phyloP scores from a whole-genome alignment of 495 filamentous ascomycete species.

The Penicillium atrosanguineum region DNA sequence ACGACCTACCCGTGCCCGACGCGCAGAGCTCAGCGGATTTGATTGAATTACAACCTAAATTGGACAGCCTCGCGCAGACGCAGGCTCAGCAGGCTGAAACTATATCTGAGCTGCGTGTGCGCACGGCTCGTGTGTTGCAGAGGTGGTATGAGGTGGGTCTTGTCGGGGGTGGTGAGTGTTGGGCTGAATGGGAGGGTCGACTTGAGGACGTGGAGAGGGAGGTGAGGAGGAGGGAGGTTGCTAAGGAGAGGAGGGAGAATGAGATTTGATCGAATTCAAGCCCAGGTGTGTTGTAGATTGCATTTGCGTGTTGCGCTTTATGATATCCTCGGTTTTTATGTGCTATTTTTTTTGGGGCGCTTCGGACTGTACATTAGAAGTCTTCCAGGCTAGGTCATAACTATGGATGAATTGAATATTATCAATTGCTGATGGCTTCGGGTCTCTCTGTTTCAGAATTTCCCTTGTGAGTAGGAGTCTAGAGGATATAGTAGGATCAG shows the following conservation, averaged over 20 bases:
- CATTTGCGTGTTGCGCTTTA: neutral
- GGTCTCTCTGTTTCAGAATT: neutral
- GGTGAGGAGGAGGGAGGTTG: constrained; percentile 58
- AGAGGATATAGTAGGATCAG: neutral
- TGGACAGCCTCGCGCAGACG: constrained; percentile 60
- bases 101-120: constrained; percentile 67
- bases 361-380: neutral
- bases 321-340: constrained; percentile 2
- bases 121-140: constrained; percentile 70
- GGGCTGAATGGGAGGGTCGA: constrained; percentile 71
- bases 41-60: constrained; percentile 65
- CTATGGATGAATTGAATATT: neutral
- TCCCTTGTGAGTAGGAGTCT: neutral
- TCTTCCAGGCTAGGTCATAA: neutral
- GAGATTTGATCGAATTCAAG: constrained; percentile 24
- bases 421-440: neutral
- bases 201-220: constrained; percentile 64
- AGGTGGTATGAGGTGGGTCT: constrained; percentile 77
- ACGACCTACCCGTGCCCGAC: constrained; percentile 74
- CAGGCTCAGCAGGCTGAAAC: constrained; percentile 71
- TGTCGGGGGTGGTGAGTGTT: constrained; percentile 64
- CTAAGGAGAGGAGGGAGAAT: constrained; percentile 36
- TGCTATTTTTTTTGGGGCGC: neutral
- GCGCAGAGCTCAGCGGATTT: constrained; percentile 63
- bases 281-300: neutral